Evolutionary conservation across 2,329 filamentous ascomycete genomes (phyloP), one percentile per base, ranked within the genome.

Genomic region (Zopfia rhizophila): DNA sequence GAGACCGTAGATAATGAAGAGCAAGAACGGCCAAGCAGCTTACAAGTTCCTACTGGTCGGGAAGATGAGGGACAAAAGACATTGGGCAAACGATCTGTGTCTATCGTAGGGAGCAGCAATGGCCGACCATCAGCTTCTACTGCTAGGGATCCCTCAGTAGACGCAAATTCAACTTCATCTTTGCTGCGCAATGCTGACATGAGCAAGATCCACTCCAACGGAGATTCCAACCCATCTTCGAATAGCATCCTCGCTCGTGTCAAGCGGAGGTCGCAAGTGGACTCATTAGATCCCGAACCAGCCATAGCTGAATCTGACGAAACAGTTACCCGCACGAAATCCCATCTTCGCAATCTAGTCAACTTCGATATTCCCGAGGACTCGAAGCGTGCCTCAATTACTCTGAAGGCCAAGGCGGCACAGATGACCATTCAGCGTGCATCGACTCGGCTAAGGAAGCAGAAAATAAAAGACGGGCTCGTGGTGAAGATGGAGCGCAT

Each of bases 401-500:
- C 73, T 25, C 55, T 72, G 32, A 69, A 68, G 41, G 72, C 72
- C 6, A 70, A 69, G 41, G 61, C 71, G 33, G 68, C 70, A 3
- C 72, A 75, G 45, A 66, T 72, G 59, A 66, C 63, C 10, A 60
- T 70, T 8, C 66, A 68, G 51, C 65, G 64, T 17, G 60, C 69
- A 13, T 61, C 63, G 1, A 63, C 60, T 11, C 66, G 56, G 18
- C 47, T 77, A 17, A 61, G 75, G 17, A 71, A 75, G 39, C 59
- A 66, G 39, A 73, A 70, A 48, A 62, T 74, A 31, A 72, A 74
- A 37, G 79, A 84, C 55, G 85, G 85, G 4, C 79, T 86, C 50
- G 82, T 88, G 38, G 73, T 88, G 45, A 87, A 87, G 66, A 84
- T 85, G 68, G 84, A 87, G 61, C 83, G 81, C 48, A 88, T 88